These are phyloP conservation scores for Vigna radiata DNA, from an alignment of 306 rosid species.

Conservation along the genomic window DNA sequence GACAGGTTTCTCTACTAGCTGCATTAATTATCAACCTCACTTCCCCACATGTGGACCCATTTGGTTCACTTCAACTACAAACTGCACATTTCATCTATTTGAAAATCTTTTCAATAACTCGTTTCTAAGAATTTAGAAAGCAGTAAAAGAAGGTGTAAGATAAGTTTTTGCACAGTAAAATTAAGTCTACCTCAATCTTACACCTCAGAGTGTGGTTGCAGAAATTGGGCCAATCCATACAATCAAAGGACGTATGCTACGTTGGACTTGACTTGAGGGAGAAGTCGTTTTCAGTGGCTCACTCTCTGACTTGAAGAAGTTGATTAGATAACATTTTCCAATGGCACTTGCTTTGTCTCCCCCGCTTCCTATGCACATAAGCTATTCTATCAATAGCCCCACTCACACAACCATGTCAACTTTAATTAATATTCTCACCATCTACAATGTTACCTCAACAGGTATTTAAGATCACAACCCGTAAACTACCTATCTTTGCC, in stretches of 20 bases:
- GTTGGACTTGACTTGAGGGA: neutral
- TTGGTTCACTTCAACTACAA: neutral
- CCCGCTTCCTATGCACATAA: slow-evolving; percentile 21
- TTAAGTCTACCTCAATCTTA: too few relatives aligned
- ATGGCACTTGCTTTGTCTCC: neutral
- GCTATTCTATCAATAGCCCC: slow-evolving; percentile 16
- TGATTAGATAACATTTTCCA: neutral
- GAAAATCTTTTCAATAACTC: too few relatives aligned
- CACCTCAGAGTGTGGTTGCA: neutral
- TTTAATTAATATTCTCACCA: slow-evolving; percentile 1
- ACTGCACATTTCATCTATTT: too few relatives aligned
- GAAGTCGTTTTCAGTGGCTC: slow-evolving; percentile 23
- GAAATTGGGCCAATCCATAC: slow-evolving; percentile 27
- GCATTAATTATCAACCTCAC: slow-evolving; percentile 47
- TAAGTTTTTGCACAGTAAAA: neutral
- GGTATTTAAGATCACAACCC: slow-evolving; percentile 9
- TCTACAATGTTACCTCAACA: neutral
- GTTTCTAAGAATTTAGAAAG: too few relatives aligned
- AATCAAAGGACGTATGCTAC: too few relatives aligned
- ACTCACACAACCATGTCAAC: neutral
- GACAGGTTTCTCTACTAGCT: slow-evolving; percentile 12
- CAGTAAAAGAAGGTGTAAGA: too few relatives aligned
- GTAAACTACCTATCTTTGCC: neutral
- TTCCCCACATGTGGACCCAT: slow-evolving; percentile 45
- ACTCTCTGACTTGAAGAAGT: neutral